phyloP scores from a whole-genome alignment of 1,139 yeast genomes.

The Saccharomyces hybrid region DNA sequence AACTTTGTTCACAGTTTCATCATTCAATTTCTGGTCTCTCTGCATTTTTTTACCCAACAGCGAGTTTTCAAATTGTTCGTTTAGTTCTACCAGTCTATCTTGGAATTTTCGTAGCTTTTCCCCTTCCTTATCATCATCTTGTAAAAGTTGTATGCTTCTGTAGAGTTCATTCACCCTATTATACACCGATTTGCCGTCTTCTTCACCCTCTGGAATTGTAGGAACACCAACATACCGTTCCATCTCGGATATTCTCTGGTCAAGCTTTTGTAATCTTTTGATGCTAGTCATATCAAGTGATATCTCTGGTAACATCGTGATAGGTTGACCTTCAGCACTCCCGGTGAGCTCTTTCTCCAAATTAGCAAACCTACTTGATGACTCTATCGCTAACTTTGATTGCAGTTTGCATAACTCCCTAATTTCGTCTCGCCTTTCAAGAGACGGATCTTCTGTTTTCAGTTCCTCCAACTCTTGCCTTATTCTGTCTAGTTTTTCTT shows the following conservation, averaged over 20 bases:
- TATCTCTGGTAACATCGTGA: background rate
- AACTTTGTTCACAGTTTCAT: conserved; percentile 20
- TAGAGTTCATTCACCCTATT: conserved; percentile 26
- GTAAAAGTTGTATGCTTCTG: conserved; percentile 6
- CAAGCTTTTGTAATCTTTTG: background rate
- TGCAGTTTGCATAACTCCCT: background rate
- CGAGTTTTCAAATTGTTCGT: conserved; percentile 26
- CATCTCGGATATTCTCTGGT: background rate
- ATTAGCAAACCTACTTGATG: background rate
- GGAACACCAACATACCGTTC: background rate
- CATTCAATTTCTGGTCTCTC: conserved; percentile 24
- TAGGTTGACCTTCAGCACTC: background rate
- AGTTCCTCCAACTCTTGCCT: background rate
- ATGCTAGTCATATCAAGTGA: background rate
- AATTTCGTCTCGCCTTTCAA: background rate
- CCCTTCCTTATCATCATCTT: background rate
- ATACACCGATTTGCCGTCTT: background rate
- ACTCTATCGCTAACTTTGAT: background rate
- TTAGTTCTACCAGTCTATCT: conserved; percentile 35
- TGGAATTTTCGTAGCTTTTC: conserved; percentile 22
- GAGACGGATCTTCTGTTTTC: background rate
- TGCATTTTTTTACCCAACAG: conserved; percentile 17
- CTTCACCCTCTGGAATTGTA: background rate
- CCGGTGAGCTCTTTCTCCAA: background rate
- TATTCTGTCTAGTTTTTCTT: background rate